Percentiles rank a stretch among this genome's conserved stretches.
Evolutionary conservation across 2,329 filamentous ascomycete genomes (phyloP).

Genomic region (Sporothrix euskadiensis): DNA sequence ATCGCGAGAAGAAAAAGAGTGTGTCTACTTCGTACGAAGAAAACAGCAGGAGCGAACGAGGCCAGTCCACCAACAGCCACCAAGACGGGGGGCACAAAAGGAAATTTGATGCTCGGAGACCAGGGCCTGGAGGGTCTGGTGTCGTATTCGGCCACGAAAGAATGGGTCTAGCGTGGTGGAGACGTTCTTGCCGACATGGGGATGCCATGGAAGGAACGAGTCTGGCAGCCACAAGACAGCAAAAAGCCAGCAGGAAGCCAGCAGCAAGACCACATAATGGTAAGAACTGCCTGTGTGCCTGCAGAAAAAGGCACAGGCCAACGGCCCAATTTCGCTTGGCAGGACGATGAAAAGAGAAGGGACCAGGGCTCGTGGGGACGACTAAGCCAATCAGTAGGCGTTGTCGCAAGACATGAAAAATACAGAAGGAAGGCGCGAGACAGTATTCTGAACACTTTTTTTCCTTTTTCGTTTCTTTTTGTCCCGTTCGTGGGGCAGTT

Average conservation of each 20-base stretch:
- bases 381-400: slow-evolving; percentile 2
- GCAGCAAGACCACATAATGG: background rate
- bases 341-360: slow-evolving; percentile 16
- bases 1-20: background rate
- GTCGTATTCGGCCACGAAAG: slow-evolving; percentile 24
- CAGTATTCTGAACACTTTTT: background rate
- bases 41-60: slow-evolving; percentile 19
- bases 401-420: background rate
- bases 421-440: slow-evolving; percentile 11
- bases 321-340: slow-evolving; percentile 23
- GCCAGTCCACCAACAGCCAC: background rate
- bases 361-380: background rate
- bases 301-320: slow-evolving; percentile 12
- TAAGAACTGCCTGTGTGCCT: background rate
- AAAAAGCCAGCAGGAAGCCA: background rate
- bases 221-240: background rate
- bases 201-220: background rate
- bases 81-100: slow-evolving; percentile 18
- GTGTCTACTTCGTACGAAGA: background rate
- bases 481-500: background rate
- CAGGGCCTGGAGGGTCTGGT: slow-evolving; percentile 2
- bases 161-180: slow-evolving; percentile 20
- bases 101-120: slow-evolving; percentile 28
- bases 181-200: slow-evolving; percentile 17
- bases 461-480: background rate